These are phyloP conservation scores for Antrodiella citrinella DNA, from an alignment of 768 basidiomycete genomes.

Conservation along the genomic window DNA sequence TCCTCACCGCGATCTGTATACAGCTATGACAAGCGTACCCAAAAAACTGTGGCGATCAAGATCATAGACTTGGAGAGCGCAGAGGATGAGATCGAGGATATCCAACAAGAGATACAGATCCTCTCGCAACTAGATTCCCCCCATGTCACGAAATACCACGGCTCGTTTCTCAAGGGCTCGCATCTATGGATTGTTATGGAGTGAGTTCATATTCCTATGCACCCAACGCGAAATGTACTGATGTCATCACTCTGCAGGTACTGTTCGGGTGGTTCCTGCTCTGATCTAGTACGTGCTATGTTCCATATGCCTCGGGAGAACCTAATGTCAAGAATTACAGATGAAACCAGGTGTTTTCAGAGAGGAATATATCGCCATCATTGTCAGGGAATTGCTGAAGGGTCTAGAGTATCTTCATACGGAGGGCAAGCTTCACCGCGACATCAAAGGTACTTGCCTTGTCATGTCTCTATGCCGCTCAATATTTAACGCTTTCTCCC, in stretches of 20 bases:
- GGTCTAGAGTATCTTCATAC: conserved; percentile 94
- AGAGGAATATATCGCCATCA: conserved; percentile 98
- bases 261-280: conserved; percentile 96
- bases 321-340: conserved; percentile 31
- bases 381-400: conserved; percentile 82
- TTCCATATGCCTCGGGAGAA: conserved; percentile 10
- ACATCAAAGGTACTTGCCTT: conserved; percentile 79
- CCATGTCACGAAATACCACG: conserved; percentile 97
- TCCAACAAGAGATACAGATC: conserved; percentile 98
- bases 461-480: not conserved
- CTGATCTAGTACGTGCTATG: conserved; percentile 67
- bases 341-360: conserved; percentile 98
- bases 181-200: conserved; percentile 99
- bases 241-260: conserved; percentile 44
- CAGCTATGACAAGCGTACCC: conserved; percentile 92
- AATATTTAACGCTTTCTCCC: not conserved
- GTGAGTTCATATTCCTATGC: conserved; percentile 32
- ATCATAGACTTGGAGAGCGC: conserved; percentile 99
- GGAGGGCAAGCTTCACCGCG: conserved; percentile 96
- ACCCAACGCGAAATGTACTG: not conserved
- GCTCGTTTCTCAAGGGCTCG: conserved; percentile 90
- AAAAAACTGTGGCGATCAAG: conserved; percentile 98
- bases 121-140: conserved; percentile 93
- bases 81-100: conserved; percentile 99
- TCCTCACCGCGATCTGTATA: conserved; percentile 7